Evolutionary conservation across 768 basidiomycete genomes (phyloP).

Genomic region (Podaxis carcinomalis): DNA sequence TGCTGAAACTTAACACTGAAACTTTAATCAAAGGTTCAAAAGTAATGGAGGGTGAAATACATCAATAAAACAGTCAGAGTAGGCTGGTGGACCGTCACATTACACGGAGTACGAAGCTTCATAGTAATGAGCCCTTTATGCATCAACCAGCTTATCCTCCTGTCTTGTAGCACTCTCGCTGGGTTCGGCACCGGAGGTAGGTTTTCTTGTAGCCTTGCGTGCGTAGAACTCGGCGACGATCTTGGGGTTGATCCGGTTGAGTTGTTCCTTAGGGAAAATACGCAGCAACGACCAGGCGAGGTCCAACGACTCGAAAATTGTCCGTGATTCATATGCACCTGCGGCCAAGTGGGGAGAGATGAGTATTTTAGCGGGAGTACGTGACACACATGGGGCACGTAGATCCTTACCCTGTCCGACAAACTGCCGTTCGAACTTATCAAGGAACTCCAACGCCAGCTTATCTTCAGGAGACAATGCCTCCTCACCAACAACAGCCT

Average conservation of each 20-base stretch:
- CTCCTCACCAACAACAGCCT: conserved; percentile 99
- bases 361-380: neutral
- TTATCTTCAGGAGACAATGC: conserved; percentile 94
- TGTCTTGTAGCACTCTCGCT: conserved; percentile 29
- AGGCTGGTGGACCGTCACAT: neutral
- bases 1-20: conserved; percentile 5
- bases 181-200: conserved; percentile 44
- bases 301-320: conserved; percentile 96
- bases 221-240: conserved; percentile 92
- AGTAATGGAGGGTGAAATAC: neutral
- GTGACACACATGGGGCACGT: conserved; percentile 8
- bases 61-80: neutral
- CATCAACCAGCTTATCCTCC: conserved; percentile 50
- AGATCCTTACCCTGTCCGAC: conserved; percentile 81
- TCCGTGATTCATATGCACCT: conserved; percentile 94
- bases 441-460: conserved; percentile 93
- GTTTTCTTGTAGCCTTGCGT: conserved; percentile 72
- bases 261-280: conserved; percentile 98
- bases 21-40: neutral
- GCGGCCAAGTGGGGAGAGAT: conserved; percentile 8
- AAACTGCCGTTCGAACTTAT: conserved; percentile 96
- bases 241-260: conserved; percentile 97
- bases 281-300: conserved; percentile 94
- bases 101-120: neutral
- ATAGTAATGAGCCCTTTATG: conserved; percentile 28